These are phyloP conservation scores for Lactarius sp. DNA, from an alignment of 768 basidiomycete genomes.

Conservation along the genomic window DNA sequence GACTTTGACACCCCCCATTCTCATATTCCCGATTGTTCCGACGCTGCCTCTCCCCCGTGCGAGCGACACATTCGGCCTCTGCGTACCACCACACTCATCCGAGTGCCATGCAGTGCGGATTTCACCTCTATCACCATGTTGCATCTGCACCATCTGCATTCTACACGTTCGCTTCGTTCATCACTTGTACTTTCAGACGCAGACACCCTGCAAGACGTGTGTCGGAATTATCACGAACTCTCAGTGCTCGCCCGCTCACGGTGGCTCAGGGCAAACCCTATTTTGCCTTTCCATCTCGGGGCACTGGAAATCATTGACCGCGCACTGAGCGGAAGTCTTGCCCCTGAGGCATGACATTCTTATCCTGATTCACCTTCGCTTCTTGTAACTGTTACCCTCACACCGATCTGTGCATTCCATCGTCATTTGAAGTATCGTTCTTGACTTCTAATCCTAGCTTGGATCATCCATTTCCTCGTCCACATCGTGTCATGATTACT, in stretches of 20 bases:
- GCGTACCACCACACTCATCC: slow-evolving; percentile 54
- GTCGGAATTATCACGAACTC: slow-evolving; percentile 65
- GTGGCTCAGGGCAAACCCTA: slow-evolving; percentile 46
- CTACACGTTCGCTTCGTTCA: slow-evolving; percentile 40
- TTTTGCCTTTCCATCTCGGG: slow-evolving; percentile 69
- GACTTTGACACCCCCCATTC: slow-evolving; percentile 31
- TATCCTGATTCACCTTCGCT: background rate
- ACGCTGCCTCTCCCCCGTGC: slow-evolving; percentile 37
- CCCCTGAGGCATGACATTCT: slow-evolving; percentile 25
- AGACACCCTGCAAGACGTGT: slow-evolving; percentile 49
- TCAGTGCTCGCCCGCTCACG: slow-evolving; percentile 49
- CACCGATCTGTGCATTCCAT: background rate
- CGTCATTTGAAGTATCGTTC: background rate
- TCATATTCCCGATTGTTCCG: slow-evolving; percentile 34
- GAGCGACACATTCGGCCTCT: slow-evolving; percentile 40
- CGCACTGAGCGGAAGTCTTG: slow-evolving; percentile 34
- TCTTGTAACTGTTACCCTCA: slow-evolving; percentile 3
- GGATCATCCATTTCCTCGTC: slow-evolving; percentile 16
- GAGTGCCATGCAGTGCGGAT: slow-evolving; percentile 45
- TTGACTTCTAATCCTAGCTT: slow-evolving; percentile 8
- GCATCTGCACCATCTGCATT: slow-evolving; percentile 57
- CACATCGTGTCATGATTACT: slow-evolving; percentile 19
- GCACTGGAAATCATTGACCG: slow-evolving; percentile 60
- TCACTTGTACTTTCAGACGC: slow-evolving; percentile 34
- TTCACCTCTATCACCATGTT: slow-evolving; percentile 46